These are phyloP conservation scores for Tulasnella sp. DNA, from an alignment of 768 basidiomycete species.

Conservation along the genomic window DNA sequence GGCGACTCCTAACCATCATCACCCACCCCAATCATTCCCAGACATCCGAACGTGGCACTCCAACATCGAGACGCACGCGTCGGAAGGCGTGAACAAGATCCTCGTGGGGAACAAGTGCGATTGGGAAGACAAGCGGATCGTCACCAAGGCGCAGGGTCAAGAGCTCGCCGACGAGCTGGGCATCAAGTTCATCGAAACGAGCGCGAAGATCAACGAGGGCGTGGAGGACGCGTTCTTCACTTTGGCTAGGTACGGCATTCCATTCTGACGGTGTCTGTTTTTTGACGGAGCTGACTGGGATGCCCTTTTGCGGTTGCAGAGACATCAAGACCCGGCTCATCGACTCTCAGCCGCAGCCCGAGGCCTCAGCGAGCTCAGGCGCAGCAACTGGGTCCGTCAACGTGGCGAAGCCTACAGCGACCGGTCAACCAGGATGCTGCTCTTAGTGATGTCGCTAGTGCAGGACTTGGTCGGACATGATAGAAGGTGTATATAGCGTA, in stretches of 20 bases:
- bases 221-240: constrained; percentile 99
- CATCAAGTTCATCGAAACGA: constrained; percentile 96
- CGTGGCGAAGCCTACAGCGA: neutral
- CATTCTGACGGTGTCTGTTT: neutral
- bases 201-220: constrained; percentile 92
- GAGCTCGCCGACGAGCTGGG: constrained; percentile 88
- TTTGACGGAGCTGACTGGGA: neutral
- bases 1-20: neutral
- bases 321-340: constrained; percentile 97
- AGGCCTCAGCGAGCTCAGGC: neutral
- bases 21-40: constrained; percentile 24
- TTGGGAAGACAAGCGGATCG: constrained; percentile 91
- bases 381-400: constrained; percentile 3
- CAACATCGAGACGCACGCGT: constrained; percentile 98
- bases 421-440: neutral
- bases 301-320: constrained; percentile 31
- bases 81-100: constrained; percentile 98
- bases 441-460: neutral
- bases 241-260: constrained; percentile 64
- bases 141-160: constrained; percentile 84
- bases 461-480: no score
- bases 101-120: constrained; percentile 99
- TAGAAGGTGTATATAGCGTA: neutral
- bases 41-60: constrained; percentile 98
- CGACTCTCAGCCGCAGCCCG: constrained; percentile 68